A percentile compares a stretch with the other conserved stretches of the same genome.
phyloP scores from a whole-genome alignment of 306 rosid genomes.

The Geum urbanum region DNA sequence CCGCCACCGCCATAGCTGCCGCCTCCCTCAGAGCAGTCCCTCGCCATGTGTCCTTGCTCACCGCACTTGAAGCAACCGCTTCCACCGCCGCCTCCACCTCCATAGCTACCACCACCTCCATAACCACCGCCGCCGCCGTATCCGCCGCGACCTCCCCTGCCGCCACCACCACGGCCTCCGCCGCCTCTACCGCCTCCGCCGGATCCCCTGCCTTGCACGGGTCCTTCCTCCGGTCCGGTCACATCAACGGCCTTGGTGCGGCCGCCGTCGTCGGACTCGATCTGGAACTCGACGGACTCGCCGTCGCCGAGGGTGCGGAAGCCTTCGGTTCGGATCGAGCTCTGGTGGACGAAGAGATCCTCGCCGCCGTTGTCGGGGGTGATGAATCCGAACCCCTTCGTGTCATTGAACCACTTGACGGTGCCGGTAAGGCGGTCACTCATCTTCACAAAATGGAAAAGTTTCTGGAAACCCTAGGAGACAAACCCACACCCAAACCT shows the following conservation, averaged over 20 bases:
- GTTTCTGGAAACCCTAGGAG: conserved; percentile 3
- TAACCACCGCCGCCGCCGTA: conserved; percentile 36
- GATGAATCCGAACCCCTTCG: conserved; percentile 84
- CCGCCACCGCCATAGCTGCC: conserved; percentile 18
- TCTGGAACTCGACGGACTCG: conserved; percentile 61
- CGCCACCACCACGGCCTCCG: conserved; percentile 15
- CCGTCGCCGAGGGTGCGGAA: conserved; percentile 78
- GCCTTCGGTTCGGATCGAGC: conserved; percentile 69
- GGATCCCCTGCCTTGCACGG: conserved; percentile 55
- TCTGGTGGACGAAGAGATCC: conserved; percentile 81
- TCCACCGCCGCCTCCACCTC: conserved; percentile 31
- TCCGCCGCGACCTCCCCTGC: conserved; percentile 15
- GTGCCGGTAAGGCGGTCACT: conserved; percentile 51
- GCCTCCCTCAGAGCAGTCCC: conserved; percentile 42
- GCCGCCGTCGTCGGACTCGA: conserved; percentile 56
- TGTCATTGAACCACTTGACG: conserved; percentile 92
- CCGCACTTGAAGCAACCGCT: conserved; percentile 50
- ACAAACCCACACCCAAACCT: background rate
- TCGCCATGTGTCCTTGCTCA: conserved; percentile 41
- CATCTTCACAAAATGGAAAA: conserved; percentile 29
- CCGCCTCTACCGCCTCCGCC: conserved; percentile 49
- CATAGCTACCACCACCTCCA: conserved; percentile 22
- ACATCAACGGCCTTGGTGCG: conserved; percentile 87
- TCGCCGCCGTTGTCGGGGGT: conserved; percentile 74
- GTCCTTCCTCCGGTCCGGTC: conserved; percentile 55